These are phyloP conservation scores for Cyberlindnera mrakii DNA, from an alignment of 805 yeast species.

Conservation along the genomic window DNA sequence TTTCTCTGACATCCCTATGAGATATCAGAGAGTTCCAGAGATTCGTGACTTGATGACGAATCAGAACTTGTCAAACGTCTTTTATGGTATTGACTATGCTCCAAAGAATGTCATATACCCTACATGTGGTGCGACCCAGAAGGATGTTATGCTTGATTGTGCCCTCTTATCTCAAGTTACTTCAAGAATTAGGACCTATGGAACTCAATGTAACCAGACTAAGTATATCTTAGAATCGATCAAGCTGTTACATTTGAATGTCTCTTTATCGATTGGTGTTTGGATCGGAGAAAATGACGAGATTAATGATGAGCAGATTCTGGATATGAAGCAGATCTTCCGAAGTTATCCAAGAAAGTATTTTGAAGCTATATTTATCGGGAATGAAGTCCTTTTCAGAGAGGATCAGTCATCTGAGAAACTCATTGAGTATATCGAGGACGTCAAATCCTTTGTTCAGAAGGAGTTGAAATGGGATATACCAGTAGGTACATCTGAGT, in stretches of 20 bases:
- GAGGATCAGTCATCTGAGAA: constrained; percentile 36
- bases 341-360: constrained; percentile 35
- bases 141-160: constrained; percentile 50
- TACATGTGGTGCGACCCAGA: constrained; percentile 40
- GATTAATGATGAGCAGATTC: constrained; percentile 41
- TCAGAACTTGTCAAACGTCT: constrained; percentile 28
- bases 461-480: constrained; percentile 30
- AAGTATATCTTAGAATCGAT: constrained; percentile 49
- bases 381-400: constrained; percentile 57
- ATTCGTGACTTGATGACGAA: constrained; percentile 32
- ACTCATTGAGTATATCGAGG: constrained; percentile 36
- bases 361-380: constrained; percentile 50
- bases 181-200: constrained; percentile 48
- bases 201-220: constrained; percentile 57
- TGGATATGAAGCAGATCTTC: constrained; percentile 37
- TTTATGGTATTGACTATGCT: constrained; percentile 57
- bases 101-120: constrained; percentile 51
- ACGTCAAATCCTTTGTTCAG: constrained; percentile 33
- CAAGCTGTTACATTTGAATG: constrained; percentile 39
- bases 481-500: constrained; percentile 59
- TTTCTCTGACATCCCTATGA: constrained; percentile 28
- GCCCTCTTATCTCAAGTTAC: constrained; percentile 55
- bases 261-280: constrained; percentile 56
- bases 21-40: constrained; percentile 30
- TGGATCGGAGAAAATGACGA: constrained; percentile 48